Percentiles rank a stretch among this genome's conserved stretches.
Conservation (phyloP, 2,329 filamentous ascomycete species). For the Parastagonospora nodorum region DNA sequence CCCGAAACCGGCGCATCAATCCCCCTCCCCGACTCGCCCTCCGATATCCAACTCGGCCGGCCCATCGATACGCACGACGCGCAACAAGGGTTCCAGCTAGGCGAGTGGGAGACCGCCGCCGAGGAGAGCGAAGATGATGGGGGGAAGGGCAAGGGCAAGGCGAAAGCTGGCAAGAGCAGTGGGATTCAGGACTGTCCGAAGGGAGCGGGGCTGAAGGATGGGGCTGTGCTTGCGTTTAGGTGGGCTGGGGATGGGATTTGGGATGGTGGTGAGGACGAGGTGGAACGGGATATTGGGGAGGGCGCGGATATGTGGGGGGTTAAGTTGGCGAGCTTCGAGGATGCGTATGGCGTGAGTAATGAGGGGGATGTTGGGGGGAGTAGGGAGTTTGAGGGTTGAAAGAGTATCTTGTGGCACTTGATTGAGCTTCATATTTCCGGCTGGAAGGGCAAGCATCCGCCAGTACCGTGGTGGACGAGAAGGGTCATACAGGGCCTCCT, state of each 20-base stretch:
- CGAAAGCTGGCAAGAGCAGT: conserved; percentile 13
- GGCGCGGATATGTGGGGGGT: conserved; percentile 42
- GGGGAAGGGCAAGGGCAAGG: conserved; percentile 49
- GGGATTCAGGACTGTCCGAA: conserved; percentile 37
- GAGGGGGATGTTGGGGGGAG: conserved; percentile 36
- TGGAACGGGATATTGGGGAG: conserved; percentile 12
- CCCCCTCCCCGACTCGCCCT: conserved; percentile 45
- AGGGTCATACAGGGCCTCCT: no score
- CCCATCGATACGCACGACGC: conserved; percentile 49
- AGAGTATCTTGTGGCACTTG: no score
- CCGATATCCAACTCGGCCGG: conserved; percentile 49
- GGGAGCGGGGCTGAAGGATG: conserved; percentile 42
- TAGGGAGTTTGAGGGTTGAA: conserved; percentile 38
- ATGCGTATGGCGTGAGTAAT: conserved; percentile 42
- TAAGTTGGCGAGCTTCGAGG: conserved; percentile 43
- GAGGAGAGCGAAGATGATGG: conserved; percentile 35
- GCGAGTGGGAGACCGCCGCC: conserved; percentile 38
- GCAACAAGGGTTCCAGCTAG: conserved; percentile 46
- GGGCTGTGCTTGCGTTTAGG: conserved; percentile 43
- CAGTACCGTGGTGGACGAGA: no score
- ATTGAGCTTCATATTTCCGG: no score
- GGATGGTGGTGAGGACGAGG: conserved; percentile 14
- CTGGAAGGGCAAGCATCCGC: no score
- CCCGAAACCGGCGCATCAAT: conserved; percentile 39
- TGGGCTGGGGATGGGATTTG: conserved; percentile 37